Evolutionary conservation across 2,329 filamentous ascomycete genomes (phyloP).

Genomic region (Stylonectria norvegica): DNA sequence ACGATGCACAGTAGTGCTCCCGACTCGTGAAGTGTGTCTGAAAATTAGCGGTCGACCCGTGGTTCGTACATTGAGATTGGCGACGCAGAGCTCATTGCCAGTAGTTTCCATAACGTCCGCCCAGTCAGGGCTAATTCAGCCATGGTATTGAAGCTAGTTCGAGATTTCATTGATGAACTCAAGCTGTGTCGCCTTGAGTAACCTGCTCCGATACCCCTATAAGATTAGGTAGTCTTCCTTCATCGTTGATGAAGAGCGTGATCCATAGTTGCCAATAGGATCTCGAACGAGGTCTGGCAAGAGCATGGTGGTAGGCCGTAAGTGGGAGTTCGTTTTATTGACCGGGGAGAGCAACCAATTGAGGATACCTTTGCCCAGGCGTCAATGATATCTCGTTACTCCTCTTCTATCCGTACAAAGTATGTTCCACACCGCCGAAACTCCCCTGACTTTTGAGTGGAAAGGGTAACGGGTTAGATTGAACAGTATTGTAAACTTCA

Average conservation of each 20-base stretch:
- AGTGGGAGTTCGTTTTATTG: slow-evolving; percentile 28
- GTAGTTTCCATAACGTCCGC: slow-evolving; percentile 32
- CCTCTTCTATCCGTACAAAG: slow-evolving; percentile 25
- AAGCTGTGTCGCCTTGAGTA: slow-evolving; percentile 29
- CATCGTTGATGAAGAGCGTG: slow-evolving; percentile 33
- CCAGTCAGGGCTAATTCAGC: slow-evolving; percentile 33
- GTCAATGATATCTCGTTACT: slow-evolving; percentile 25
- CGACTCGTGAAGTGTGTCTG: slow-evolving; percentile 27
- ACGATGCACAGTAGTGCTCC: slow-evolving; percentile 26
- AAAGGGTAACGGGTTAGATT: slow-evolving; percentile 29
- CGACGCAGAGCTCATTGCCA: slow-evolving; percentile 23
- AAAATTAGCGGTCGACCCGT: slow-evolving; percentile 31
- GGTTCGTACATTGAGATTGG: slow-evolving; percentile 34
- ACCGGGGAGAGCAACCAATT: slow-evolving; percentile 29
- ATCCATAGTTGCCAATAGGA: slow-evolving; percentile 33
- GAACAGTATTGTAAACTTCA: slow-evolving; percentile 24
- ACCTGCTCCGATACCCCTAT: slow-evolving; percentile 35
- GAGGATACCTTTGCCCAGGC: slow-evolving; percentile 24
- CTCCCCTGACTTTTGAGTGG: slow-evolving; percentile 38
- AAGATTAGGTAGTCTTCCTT: slow-evolving; percentile 23
- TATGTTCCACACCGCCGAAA: slow-evolving; percentile 36
- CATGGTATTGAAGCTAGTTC: slow-evolving; percentile 25
- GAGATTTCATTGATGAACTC: slow-evolving; percentile 28
- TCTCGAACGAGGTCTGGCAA: slow-evolving; percentile 31
- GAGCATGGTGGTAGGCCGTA: slow-evolving; percentile 31